Percentiles rank a stretch among this genome's conserved stretches.
Conservation (phyloP, 1,139 yeast species). For the Scheffersomyces illinoinensis region DNA sequence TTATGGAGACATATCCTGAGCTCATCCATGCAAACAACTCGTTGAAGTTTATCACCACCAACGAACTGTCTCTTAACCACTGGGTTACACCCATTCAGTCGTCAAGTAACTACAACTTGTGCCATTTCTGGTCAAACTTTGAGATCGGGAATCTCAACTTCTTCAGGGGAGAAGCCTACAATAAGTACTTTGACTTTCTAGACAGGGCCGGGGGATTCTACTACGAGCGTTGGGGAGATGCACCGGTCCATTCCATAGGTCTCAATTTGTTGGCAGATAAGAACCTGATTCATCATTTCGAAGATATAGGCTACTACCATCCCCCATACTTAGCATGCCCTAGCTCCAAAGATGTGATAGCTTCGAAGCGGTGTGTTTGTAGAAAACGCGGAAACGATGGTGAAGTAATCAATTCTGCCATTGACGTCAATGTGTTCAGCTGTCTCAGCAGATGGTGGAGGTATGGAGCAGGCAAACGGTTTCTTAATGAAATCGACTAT, state of each 20-base stretch:
- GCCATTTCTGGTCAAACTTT: constrained; percentile 96
- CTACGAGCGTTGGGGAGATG: constrained; percentile 98
- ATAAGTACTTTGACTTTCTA: constrained; percentile 65
- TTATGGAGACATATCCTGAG: constrained; percentile 61
- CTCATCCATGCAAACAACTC: constrained; percentile 69
- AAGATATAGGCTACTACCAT: constrained; percentile 87
- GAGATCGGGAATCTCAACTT: constrained; percentile 83
- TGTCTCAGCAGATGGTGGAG: constrained; percentile 90
- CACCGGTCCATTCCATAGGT: constrained; percentile 90
- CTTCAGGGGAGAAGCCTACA: constrained; percentile 71
- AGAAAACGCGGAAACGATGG: constrained; percentile 36
- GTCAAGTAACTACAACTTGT: constrained; percentile 69
- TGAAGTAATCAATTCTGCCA: constrained; percentile 35
- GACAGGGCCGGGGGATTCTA: constrained; percentile 82
- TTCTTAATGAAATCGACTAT: constrained; percentile 38
- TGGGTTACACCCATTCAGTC: constrained; percentile 20
- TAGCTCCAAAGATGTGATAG: constrained; percentile 44
- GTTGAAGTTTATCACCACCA: constrained; percentile 67
- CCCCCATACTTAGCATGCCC: constrained; percentile 87
- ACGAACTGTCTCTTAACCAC: constrained; percentile 40
- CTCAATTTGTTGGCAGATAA: constrained; percentile 66
- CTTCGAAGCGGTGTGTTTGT: constrained; percentile 74
- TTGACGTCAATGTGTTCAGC: constrained; percentile 65
- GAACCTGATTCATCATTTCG: constrained; percentile 79
- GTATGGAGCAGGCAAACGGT: constrained; percentile 57